phyloP scores from a whole-genome alignment of 345 rosid species.

The Excoecaria cochinchinensis region DNA sequence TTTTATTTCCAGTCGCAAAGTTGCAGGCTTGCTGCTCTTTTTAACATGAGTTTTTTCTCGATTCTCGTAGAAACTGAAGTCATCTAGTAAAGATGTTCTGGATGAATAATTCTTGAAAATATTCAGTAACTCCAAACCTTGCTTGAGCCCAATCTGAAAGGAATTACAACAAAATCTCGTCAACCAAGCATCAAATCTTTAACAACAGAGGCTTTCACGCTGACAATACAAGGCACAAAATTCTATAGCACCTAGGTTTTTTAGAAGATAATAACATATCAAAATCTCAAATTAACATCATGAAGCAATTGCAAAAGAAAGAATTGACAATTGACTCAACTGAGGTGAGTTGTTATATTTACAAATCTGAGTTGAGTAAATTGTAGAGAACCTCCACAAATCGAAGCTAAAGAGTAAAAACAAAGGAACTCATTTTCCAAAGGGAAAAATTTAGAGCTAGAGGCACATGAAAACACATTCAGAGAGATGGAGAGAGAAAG shows the following conservation, averaged over 20 bases:
- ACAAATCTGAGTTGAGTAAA: no score
- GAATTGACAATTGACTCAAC: not conserved
- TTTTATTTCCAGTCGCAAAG: conserved; percentile 39
- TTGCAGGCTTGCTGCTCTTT: conserved; percentile 44
- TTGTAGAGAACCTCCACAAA: not conserved
- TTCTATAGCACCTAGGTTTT: not conserved
- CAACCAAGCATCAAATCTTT: not conserved
- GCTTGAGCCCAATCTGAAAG: conserved; percentile 51
- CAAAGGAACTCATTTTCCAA: not conserved
- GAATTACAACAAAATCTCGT: not conserved
- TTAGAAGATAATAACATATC: not conserved
- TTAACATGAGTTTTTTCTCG: conserved; percentile 52
- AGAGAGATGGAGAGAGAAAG: not conserved
- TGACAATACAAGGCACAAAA: not conserved
- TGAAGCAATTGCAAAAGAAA: not conserved
- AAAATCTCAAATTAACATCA: not conserved
- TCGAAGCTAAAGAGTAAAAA: not conserved
- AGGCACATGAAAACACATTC: not conserved
- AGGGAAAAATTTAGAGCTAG: no score
- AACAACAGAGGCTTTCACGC: not conserved
- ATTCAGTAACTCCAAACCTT: conserved; percentile 68
- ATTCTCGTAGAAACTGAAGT: conserved; percentile 63
- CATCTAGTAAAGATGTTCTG: conserved; percentile 56
- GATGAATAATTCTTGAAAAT: conserved; percentile 54
- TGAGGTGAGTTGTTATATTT: not conserved